A percentile compares a stretch with the other conserved stretches of the same genome.
phyloP scores from a whole-genome alignment of 1,284 basidiomycete genomes.

The Boletus mariae region DNA sequence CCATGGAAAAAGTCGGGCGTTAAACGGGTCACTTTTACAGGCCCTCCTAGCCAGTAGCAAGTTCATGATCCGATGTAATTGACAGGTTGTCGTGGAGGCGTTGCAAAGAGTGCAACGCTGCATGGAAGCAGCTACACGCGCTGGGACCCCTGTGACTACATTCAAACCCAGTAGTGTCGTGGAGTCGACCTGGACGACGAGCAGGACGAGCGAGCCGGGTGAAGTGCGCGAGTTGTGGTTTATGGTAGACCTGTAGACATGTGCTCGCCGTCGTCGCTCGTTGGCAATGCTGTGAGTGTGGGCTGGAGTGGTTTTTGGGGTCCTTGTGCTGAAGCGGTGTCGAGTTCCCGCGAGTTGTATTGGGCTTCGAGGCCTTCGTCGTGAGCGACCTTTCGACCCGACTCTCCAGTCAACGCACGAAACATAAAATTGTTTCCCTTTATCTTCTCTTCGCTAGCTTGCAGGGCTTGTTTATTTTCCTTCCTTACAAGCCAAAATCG shows the following conservation, averaged over 20 bases:
- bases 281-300: neutral
- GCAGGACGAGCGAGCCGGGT: neutral
- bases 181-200: constrained; percentile 1
- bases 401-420: constrained; percentile 29
- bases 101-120: constrained; percentile 1
- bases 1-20: no score
- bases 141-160: constrained; percentile 26
- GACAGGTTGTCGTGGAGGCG: neutral
- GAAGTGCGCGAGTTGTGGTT: neutral
- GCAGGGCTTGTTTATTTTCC: constrained; percentile 22
- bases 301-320: constrained; percentile 11
- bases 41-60: no score
- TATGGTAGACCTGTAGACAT: neutral
- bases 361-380: constrained; percentile 27
- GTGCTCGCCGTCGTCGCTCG: constrained; percentile 2
- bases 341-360: constrained; percentile 29
- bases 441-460: constrained; percentile 23
- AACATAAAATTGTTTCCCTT: constrained; percentile 29
- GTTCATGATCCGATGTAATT: neutral
- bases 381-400: constrained; percentile 32
- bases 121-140: constrained; percentile 10
- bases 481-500: constrained; percentile 17
- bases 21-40: no score
- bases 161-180: constrained; percentile 30
- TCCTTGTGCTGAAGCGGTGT: constrained; percentile 23